These are phyloP conservation scores for Catunica adiposa DNA, from an alignment of 2,329 filamentous ascomycete genomes.

Conservation along the genomic window DNA sequence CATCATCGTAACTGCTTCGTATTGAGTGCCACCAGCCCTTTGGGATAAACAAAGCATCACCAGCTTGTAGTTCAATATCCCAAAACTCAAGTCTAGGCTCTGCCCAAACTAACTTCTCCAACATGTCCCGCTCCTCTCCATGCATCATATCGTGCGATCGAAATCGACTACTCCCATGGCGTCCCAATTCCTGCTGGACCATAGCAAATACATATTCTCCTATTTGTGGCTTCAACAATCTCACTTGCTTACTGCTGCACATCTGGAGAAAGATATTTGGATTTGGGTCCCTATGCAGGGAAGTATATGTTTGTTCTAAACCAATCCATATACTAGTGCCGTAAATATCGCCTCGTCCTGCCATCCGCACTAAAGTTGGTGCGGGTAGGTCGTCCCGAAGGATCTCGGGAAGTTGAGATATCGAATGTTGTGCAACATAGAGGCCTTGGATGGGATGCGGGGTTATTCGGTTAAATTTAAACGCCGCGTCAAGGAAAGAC, in stretches of 20 bases:
- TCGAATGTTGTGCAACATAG: constrained; percentile 72
- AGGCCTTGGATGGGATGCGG: constrained; percentile 28
- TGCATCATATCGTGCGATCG: constrained; percentile 85
- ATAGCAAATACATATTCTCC: constrained; percentile 48
- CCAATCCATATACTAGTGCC: constrained; percentile 79
- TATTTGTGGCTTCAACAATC: constrained; percentile 48
- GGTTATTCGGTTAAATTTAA: constrained; percentile 28
- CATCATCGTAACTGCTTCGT: constrained; percentile 22
- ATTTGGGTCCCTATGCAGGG: constrained; percentile 83
- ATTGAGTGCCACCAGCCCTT: constrained; percentile 32
- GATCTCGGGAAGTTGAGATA: constrained; percentile 47
- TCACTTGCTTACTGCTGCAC: constrained; percentile 51
- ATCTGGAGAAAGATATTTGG: constrained; percentile 85
- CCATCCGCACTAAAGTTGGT: constrained; percentile 43
- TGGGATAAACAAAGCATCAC: constrained; percentile 27
- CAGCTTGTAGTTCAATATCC: constrained; percentile 42
- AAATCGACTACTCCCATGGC: constrained; percentile 32
- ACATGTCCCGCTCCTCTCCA: constrained; percentile 47
- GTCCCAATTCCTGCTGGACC: constrained; percentile 28
- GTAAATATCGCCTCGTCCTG: constrained; percentile 73
- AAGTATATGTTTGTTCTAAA: constrained; percentile 70
- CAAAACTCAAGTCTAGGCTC: constrained; percentile 21
- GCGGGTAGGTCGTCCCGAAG: constrained; percentile 51
- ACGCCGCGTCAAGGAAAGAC: constrained; percentile 42
- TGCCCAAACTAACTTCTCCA: constrained; percentile 58